Evolutionary conservation across 1,284 basidiomycete genomes (phyloP).

Genomic region (Cutaneotrichosporon sp.): DNA sequence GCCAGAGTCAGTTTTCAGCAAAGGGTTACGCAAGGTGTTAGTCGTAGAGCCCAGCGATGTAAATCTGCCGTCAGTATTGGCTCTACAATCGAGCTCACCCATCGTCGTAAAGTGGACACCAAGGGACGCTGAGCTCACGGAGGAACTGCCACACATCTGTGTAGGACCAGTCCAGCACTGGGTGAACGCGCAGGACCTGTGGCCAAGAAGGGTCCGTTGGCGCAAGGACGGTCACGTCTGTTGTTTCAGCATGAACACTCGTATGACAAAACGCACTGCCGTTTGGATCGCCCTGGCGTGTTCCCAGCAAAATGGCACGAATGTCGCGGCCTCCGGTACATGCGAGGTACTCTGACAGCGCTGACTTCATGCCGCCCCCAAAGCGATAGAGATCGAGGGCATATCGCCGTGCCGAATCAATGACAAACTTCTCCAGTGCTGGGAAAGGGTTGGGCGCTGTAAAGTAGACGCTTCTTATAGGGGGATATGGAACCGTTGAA

Average conservation of each 20-base stretch:
- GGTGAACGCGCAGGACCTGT: constrained; percentile 81
- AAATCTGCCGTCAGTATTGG: constrained; percentile 50
- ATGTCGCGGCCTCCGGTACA: constrained; percentile 49
- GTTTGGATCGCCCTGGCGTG: constrained; percentile 81
- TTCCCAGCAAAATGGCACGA: constrained; percentile 81
- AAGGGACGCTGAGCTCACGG: constrained; percentile 66
- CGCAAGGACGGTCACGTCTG: constrained; percentile 62
- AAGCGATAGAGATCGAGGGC: constrained; percentile 72
- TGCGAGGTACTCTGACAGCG: constrained; percentile 68
- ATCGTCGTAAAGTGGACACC: constrained; percentile 83
- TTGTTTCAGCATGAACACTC: constrained; percentile 1
- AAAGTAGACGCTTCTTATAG: constrained; percentile 78
- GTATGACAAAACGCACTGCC: constrained; percentile 61
- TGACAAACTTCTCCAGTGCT: constrained; percentile 78
- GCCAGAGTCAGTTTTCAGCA: constrained; percentile 52
- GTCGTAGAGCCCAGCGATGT: constrained; percentile 92
- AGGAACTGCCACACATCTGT: constrained; percentile 84
- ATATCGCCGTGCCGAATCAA: constrained; percentile 61
- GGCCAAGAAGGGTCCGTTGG: constrained; percentile 88
- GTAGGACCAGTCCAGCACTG: constrained; percentile 94
- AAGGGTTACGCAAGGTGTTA: constrained; percentile 90
- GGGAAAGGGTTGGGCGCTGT: constrained; percentile 83
- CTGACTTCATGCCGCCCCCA: constrained; percentile 74
- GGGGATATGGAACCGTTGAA: constrained; percentile 41
- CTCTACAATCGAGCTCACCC: constrained; percentile 55